Conservation (phyloP, 805 yeast genomes). For the Candida silvicultrix region DNA sequence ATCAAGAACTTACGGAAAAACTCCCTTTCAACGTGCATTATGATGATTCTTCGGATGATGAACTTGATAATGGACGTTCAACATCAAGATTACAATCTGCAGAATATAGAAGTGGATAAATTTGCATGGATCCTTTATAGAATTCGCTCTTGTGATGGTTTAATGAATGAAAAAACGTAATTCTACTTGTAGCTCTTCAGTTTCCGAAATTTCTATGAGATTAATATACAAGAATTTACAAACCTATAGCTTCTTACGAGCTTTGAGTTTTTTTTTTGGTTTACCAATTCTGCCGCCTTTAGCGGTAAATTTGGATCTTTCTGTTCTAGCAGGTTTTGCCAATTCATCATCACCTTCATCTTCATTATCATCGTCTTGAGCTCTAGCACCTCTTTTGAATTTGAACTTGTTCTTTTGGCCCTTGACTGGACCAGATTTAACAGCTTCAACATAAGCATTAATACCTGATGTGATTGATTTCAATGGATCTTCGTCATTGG, state of each 20-base stretch:
- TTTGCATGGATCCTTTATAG: too few relatives aligned
- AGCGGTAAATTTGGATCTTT: constrained; percentile 4
- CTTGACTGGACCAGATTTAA: constrained; percentile 86
- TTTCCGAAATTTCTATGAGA: background rate
- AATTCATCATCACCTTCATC: constrained; percentile 38
- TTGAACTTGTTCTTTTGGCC: constrained; percentile 91
- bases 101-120: background rate
- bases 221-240: background rate
- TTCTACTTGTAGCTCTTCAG: background rate
- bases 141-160: too few relatives aligned
- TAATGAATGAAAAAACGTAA: background rate
- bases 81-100: background rate
- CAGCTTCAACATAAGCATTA: constrained; percentile 91
- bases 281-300: constrained; percentile 18
- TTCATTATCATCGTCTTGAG: constrained; percentile 46
- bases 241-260: constrained; percentile 49
- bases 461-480: constrained; percentile 51
- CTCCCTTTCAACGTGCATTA: constrained; percentile 9
- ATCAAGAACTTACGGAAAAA: constrained; percentile 8
- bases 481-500: constrained; percentile 41
- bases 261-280: constrained; percentile 44
- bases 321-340: constrained; percentile 11
- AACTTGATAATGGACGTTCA: background rate
- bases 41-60: background rate
- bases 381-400: constrained; percentile 60